Conservation (phyloP, 2,329 filamentous ascomycete species). For the Epichloe glyceriae region DNA sequence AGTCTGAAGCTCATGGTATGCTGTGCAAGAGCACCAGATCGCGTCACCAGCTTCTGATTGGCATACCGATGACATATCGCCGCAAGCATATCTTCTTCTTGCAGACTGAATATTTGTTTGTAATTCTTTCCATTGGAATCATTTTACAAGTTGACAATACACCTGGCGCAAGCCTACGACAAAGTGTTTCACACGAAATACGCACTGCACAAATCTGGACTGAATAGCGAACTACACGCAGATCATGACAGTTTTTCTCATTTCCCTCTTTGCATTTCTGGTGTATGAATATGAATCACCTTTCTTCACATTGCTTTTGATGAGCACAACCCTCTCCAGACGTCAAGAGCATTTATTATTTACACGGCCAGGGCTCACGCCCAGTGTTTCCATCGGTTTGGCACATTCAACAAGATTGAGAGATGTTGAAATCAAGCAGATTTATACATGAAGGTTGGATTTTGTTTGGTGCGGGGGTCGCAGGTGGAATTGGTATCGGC, state of each 20-base stretch:
- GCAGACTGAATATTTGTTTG: not conserved
- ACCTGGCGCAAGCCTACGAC: not conserved
- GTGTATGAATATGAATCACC: not conserved
- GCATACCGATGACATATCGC: not conserved
- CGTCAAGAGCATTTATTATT: not conserved
- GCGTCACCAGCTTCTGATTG: conserved; percentile 34
- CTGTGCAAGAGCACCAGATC: conserved; percentile 69
- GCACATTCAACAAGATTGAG: not conserved
- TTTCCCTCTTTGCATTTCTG: not conserved
- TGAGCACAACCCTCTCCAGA: no score
- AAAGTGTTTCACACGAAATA: not conserved
- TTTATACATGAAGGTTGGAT: not conserved
- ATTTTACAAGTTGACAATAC: not conserved
- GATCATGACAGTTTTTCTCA: not conserved
- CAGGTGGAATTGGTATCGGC: not conserved
- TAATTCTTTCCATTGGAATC: not conserved
- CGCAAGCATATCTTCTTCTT: not conserved
- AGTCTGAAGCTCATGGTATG: conserved; percentile 86
- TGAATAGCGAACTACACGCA: not conserved
- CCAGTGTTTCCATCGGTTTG: not conserved
- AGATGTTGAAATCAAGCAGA: not conserved
- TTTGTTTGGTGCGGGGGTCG: not conserved
- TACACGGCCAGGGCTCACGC: not conserved
- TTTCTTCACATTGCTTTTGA: not conserved
- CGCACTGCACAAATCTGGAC: not conserved